Conservation (phyloP, 2,329 filamentous ascomycete genomes). For the Colletotrichum scovillei region DNA sequence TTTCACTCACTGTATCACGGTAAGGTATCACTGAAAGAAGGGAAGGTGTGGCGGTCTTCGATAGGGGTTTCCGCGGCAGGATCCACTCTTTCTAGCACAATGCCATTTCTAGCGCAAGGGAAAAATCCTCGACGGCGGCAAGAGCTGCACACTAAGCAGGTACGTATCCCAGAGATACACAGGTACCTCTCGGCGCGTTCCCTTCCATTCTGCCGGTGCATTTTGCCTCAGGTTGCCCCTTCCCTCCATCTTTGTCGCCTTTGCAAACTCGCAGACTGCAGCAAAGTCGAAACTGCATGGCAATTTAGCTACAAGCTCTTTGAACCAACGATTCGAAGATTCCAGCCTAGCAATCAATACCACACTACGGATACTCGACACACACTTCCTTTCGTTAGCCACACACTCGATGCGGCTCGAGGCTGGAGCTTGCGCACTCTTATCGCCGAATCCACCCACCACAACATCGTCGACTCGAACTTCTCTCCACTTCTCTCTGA, state of each 20-base stretch:
- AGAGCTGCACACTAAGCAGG: background rate
- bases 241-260: background rate
- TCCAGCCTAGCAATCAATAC: too few species aligned
- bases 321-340: background rate
- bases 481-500: slow-evolving; percentile 34
- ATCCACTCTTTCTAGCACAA: slow-evolving; percentile 17
- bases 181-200: background rate
- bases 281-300: too few species aligned
- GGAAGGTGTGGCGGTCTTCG: background rate
- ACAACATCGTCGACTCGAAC: slow-evolving; percentile 13
- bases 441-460: slow-evolving; percentile 19
- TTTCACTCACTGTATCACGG: background rate
- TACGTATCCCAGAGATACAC: background rate
- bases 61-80: slow-evolving; percentile 20
- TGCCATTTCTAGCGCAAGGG: slow-evolving; percentile 17
- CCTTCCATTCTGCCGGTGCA: background rate
- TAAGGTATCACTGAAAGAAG: background rate
- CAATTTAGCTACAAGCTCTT: background rate
- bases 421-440: background rate
- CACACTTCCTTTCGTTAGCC: background rate
- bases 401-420: background rate
- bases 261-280: background rate
- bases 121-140: background rate
- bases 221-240: background rate
- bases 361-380: too few species aligned